These are phyloP conservation scores for Aegilops bicornis DNA, from an alignment of 176 grass and related monocot species.

Conservation along the genomic window DNA sequence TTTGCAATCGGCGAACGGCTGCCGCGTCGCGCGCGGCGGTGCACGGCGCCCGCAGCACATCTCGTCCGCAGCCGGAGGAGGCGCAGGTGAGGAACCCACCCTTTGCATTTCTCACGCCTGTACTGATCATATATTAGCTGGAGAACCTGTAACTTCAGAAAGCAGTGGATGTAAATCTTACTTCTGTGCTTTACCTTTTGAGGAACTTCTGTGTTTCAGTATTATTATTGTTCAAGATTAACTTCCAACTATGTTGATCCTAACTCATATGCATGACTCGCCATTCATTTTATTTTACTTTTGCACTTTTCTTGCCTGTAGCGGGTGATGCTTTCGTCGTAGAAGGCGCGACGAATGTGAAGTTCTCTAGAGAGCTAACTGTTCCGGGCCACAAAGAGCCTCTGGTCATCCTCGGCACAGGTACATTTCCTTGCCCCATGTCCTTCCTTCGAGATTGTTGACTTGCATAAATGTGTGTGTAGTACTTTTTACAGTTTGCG, in stretches of 20 bases:
- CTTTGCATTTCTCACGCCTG: too few species aligned
- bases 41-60: constrained; percentile 4
- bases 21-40: neutral
- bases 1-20: neutral
- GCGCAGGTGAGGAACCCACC: neutral
- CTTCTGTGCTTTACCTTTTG: neutral
- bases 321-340: neutral
- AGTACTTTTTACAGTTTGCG: neutral
- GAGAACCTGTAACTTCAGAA: neutral
- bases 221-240: neutral
- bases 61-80: neutral
- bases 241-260: neutral
- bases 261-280: constrained; percentile 1
- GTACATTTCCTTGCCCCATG: neutral
- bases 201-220: too few species aligned
- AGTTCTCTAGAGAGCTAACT: constrained; percentile 58
- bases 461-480: neutral
- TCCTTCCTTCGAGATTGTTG: neutral
- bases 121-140: neutral
- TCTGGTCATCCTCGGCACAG: constrained; percentile 70
- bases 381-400: constrained; percentile 52
- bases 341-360: constrained; percentile 57
- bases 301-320: neutral
- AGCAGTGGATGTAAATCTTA: neutral
- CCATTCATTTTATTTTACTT: neutral